Evolutionary conservation across 768 basidiomycete genomes (phyloP).

Genomic region (Pleurotus platypus): DNA sequence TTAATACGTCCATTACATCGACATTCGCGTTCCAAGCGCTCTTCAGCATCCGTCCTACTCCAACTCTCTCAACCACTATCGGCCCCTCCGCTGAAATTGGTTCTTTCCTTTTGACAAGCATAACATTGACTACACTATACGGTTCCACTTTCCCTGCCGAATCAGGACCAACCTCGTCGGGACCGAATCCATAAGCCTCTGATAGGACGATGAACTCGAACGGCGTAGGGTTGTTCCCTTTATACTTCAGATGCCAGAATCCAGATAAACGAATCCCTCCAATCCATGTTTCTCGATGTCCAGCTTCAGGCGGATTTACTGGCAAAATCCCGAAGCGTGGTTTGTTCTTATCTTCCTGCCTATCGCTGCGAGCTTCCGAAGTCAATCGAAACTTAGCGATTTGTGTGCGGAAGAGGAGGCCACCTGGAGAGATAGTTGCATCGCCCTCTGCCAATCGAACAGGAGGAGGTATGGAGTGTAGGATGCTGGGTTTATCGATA

Average conservation of each 20-base stretch:
- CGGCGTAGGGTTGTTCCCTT: not conserved
- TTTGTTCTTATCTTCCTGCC: not conserved
- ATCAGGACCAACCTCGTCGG: not conserved
- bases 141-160: not conserved
- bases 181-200: not conserved
- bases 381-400: not conserved
- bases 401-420: not conserved
- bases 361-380: not conserved
- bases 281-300: not conserved
- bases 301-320: not conserved
- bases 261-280: not conserved
- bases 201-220: not conserved
- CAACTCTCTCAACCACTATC: not conserved
- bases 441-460: too few relatives aligned
- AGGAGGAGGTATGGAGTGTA: not conserved
- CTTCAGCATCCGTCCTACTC: constrained; percentile 3
- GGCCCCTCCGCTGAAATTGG: not conserved
- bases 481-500: not conserved
- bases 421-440: not conserved
- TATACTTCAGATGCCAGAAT: not conserved
- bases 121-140: not conserved
- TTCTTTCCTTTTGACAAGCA: not conserved
- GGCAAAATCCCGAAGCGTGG: not conserved
- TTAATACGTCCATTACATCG: not conserved
- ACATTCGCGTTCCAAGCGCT: not conserved